Base-by-base conservation (phyloP, 352 stramenopile species). In the Globisporangium ultimum region DNA sequence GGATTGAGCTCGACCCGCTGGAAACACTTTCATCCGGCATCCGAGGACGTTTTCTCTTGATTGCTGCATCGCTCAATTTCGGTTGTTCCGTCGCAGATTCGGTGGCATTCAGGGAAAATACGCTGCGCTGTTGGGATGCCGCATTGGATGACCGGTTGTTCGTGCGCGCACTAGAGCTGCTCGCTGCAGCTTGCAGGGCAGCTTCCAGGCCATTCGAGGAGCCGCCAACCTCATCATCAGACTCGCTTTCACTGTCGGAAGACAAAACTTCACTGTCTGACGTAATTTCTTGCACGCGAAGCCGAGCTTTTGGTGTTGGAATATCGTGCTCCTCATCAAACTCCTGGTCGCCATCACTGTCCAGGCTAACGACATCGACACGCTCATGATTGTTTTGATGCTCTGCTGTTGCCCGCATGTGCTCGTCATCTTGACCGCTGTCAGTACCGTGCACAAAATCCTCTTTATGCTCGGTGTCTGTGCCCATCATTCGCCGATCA, bases 181-280 rank as follows among this genome's bases (percentile, higher is more conserved):
- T 24, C 12, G 57, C 41, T 46, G 61, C 70, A 43, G 78, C 78
- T 60, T 68, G 76, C 7, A 89, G 63, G 20, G 83, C 80, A 17
- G 83, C 80, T 43, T 89, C 79, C 0, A 90, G 56, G n/a, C 68
- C 71, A 54, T 85, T 89, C 14, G 53, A 55, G 22, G 47, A 70
- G 1, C 51, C 24, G 13, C 28, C 48, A 15, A 61, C 46, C 22
- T 63, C 49, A 14, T 68, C 57, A 18, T 68, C 62, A 0, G 52
- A 66, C 15, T 67, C 64, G 28, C 42, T 66, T 15, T 81, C 71
- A 34, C 48, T 66, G 10, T 71, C 77, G 11, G 68, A 84, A 1
- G 62, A 73, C 3, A 65, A 75, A 32, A 36, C 28, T 17, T 80
- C 71, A 38, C 48, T 65, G 9, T 71, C 75, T 9, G 69, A 73